Conservation (phyloP, 495 filamentous ascomycete genomes). For the Thermothielavioides terrestris region DNA sequence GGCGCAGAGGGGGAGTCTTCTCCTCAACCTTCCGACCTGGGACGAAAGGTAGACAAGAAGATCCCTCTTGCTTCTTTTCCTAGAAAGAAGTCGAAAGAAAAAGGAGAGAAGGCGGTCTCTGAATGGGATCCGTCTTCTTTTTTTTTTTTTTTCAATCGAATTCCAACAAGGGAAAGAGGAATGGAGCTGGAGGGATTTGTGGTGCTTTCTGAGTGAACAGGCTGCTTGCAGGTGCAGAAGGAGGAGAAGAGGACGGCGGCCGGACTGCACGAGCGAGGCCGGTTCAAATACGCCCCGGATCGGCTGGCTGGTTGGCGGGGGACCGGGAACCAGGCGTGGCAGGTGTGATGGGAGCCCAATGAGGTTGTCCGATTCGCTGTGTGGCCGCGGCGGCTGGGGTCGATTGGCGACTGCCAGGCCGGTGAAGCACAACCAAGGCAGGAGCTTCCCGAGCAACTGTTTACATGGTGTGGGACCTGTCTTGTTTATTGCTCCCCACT, state of each 20-base stretch:
- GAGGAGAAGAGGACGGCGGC: slow-evolving; percentile 15
- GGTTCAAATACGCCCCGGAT: slow-evolving; percentile 26
- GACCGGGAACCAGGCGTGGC: too few relatives aligned
- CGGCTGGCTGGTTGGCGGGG: slow-evolving; percentile 21
- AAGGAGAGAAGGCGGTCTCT: slow-evolving; percentile 29
- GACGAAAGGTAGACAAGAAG: slow-evolving; percentile 95
- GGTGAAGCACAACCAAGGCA: slow-evolving; percentile 2
- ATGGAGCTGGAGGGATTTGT: slow-evolving; percentile 16
- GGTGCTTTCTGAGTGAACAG: slow-evolving; percentile 23
- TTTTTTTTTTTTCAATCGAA: slow-evolving; percentile 28
- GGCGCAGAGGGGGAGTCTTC: slow-evolving; percentile 62
- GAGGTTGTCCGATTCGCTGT: slow-evolving; percentile 14
- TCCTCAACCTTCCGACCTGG: slow-evolving; percentile 81
- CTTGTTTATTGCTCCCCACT: slow-evolving; percentile 31
- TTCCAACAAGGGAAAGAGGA: slow-evolving; percentile 20
- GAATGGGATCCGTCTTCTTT: slow-evolving; percentile 29
- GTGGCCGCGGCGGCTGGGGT: slow-evolving; percentile 17
- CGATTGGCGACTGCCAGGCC: slow-evolving; percentile 7
- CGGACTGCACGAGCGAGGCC: slow-evolving; percentile 21
- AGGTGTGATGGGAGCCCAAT: slow-evolving; percentile 20
- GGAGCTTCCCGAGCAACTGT: slow-evolving; percentile 21
- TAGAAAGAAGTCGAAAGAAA: slow-evolving; percentile 44
- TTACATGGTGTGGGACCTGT: slow-evolving; percentile 25
- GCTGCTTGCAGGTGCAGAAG: slow-evolving; percentile 8
- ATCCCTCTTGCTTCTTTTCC: slow-evolving; percentile 63